These are phyloP conservation scores for Gossypium davidsonii DNA, from an alignment of 441 rosid species.

Conservation along the genomic window DNA sequence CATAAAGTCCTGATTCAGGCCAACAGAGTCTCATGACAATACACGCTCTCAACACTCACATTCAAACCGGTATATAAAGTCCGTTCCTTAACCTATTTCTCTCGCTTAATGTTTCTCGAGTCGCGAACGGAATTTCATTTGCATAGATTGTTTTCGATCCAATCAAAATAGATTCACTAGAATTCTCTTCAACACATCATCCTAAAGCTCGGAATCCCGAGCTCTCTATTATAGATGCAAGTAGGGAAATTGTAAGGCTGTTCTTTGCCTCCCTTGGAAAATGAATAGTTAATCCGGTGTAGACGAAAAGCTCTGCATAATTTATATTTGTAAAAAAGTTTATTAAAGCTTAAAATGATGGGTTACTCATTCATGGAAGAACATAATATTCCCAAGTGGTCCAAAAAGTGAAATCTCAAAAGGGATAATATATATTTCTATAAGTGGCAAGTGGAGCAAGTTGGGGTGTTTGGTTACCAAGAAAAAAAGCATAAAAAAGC, in stretches of 20 bases:
- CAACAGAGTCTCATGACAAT: constrained; percentile 31
- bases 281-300: background rate
- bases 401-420: too few relatives aligned
- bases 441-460: too few relatives aligned
- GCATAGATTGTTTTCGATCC: background rate
- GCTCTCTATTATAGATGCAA: background rate
- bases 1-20: constrained; percentile 53
- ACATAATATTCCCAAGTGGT: too few relatives aligned
- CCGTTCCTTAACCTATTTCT: constrained; percentile 11
- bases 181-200: background rate
- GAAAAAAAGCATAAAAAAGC: too few relatives aligned
- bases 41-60: constrained; percentile 24
- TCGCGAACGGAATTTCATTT: background rate
- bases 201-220: background rate
- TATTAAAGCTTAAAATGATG: background rate
- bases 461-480: background rate
- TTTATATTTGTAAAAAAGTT: background rate
- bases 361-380: too few relatives aligned
- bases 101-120: background rate
- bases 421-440: too few relatives aligned
- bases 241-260: background rate
- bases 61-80: constrained; percentile 32
- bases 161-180: background rate
- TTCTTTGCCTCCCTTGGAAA: background rate
- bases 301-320: too few relatives aligned